Evolutionary conservation across 768 basidiomycete genomes (phyloP), one percentile per base, ranked within the genome.

Genomic region (Amylocystis lapponica): DNA sequence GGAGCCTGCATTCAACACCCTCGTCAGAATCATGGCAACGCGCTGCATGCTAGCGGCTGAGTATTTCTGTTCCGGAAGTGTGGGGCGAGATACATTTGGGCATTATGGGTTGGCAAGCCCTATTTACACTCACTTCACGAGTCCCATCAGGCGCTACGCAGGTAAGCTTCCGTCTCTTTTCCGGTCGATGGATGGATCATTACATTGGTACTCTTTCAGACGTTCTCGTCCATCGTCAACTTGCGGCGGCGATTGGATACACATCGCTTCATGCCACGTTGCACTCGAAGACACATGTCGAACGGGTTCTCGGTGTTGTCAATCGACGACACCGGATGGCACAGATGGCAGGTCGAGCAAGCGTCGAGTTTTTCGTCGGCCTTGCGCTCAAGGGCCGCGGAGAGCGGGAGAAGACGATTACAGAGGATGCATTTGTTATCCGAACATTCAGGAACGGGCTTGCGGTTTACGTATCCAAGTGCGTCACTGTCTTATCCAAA

Each of bases 21-120:
- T 98, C 14, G 95, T 99, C 27, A 83, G 96, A 31, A 98, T 99
- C 63, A 97, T 99, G 94, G 94, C 96, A 3, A 98, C 95, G 3
- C 74, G 96, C 23, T 97, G 96, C 62, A 99, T 99, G 96, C 73
- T 97, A 20, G 84, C 94, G 0, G 96, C 96, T 16, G 96, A 99
- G 61, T 99, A 99, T 63, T 97, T 98, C 67, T 91, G 88, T 60
- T 88, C 94, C 0, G 95, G 96, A 8, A 93, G 91, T 52, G 92
- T 97, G 3, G 79, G 84, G 0, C 78, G 83, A 37, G 93, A 96
- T 50, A 84, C 91, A 1, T 99, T 97, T 59, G 86, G 88, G 2
- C 96, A 98, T 63, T 99, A 99, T 60, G 96, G 96, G 30, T 76
- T 99, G n/a, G 96, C 96, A 0, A 93, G 81, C 59, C 77, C 87